phyloP scores from a whole-genome alignment of 495 filamentous ascomycete genomes.

The Talaromyces ruber region DNA sequence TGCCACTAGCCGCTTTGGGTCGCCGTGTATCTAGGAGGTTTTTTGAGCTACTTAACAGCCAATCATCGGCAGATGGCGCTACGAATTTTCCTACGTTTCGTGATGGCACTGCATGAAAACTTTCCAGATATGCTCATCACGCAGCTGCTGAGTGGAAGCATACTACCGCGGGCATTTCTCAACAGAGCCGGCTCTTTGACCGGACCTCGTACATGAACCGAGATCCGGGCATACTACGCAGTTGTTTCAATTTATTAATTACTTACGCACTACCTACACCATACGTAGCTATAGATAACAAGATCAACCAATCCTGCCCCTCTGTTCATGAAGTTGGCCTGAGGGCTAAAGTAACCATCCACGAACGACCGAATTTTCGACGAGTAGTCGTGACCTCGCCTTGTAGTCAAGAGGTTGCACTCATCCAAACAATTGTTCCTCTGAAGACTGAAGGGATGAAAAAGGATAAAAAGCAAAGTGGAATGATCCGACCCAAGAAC shows the following conservation, averaged over 20 bases:
- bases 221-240: neutral
- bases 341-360: neutral
- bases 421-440: neutral
- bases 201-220: neutral
- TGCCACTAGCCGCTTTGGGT: neutral
- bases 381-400: neutral
- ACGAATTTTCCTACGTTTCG: neutral
- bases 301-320: neutral
- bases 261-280: neutral
- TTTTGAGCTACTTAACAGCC: neutral
- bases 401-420: neutral
- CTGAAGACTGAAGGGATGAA: neutral
- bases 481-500: neutral
- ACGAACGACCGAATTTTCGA: neutral
- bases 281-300: neutral
- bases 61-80: neutral
- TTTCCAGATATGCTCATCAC: neutral
- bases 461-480: neutral
- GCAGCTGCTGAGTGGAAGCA: neutral
- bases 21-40: neutral
- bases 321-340: neutral
- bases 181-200: neutral
- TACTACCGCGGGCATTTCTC: neutral
- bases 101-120: neutral
- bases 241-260: neutral